Base-by-base conservation (phyloP, 768 basidiomycete genomes). In the Multifurca ochricompacta region DNA sequence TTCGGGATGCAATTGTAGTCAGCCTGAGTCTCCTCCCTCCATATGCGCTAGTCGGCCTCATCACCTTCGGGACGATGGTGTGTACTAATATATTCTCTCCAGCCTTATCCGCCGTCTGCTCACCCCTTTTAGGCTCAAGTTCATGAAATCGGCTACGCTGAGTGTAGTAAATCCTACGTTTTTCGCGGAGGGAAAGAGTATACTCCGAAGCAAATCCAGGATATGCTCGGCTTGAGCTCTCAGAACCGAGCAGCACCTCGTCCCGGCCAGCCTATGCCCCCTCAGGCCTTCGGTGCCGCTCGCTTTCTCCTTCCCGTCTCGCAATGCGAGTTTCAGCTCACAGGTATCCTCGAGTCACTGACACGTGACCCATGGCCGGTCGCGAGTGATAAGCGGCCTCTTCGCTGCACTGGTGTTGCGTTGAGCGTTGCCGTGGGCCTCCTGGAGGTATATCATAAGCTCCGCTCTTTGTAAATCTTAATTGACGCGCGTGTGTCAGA, bases 131-230 rank as follows among this genome's bases (percentile, higher is more conserved):
- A 97, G 95, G 80, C 95, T 6, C 93, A 95, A 85, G 91, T 99
- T 1, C 96, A 99, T 69, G 96, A 99, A 73, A 87, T 98, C 32
- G 93, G 94, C 30, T 98, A 97, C 64, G 79, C 83, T 2, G 90
- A 95, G 67, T 98, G 94, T 72, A 90, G 82, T 72, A 98, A 98
- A 69, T 96, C 94, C 3, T 98, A 96, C 69, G 96, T 98, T 53
- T 99, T 99, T 83, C 87, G 95, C 25, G 96, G 96, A 40, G 89
- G 86, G 11, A 99, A 98, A 70, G 96, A 99, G 63, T 98, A 99
- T 67, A 71, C 83, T 51, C 83, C 90, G 36, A 98, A 98, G 73
- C 92, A 96, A 61, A 97, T 98, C 61, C 90, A 92, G 69, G 95
- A 98, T 63, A 98, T 99, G 94, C 87, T 98, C 37, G 91, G 88